Base-by-base conservation (phyloP, 257 asterid species). In the Solanum tarijense region DNA sequence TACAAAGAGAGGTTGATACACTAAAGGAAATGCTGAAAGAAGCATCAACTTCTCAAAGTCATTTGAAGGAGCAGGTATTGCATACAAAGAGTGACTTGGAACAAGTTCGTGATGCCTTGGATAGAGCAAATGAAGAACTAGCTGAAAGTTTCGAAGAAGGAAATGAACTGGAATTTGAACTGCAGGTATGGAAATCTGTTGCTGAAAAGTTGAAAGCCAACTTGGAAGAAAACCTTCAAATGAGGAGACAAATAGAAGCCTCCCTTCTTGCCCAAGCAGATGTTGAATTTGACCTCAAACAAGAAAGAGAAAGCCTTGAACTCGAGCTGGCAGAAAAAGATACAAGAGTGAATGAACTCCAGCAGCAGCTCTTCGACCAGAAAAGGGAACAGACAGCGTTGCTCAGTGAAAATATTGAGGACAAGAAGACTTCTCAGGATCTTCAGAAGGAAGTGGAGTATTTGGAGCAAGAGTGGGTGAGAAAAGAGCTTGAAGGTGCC, bases 201-300 rank as follows among this genome's bases (percentile, higher is more conserved):
- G 95, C 96, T 21, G 98, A 92, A 79, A 92, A 95, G 90, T 60
- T 96, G 92, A 94, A 93, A 90, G 89, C 89, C 43, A 93, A 86
- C 89, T 91, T 93, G 39, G 90, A 91, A 87, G 96, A 92, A 84
- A 92, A 91, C 90, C 92, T 90, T 66, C 91, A 90, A 81, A 86
- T 94, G 94, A 94, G 98, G 14, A 88, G 34, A 87, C 94, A 96
- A 89, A 90, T 97, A 29, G 99, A 97, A 93, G 94, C 97, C 89
- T 97, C 98, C 86, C 98, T 97, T 86, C 90, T 97, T 83, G 92
- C 93, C 65, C 95, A 97, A 82, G 90, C 90, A 52, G 97, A 92
- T 39, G 89, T 92, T 13, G 98, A 94, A 90, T 87, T 93, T 85
- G 91, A 83, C 89, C 96, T 97, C 46, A 94, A 93, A 88, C 95